Evolutionary conservation across 2,329 filamentous ascomycete species (phyloP).

Genomic region (Blumeria graminis): DNA sequence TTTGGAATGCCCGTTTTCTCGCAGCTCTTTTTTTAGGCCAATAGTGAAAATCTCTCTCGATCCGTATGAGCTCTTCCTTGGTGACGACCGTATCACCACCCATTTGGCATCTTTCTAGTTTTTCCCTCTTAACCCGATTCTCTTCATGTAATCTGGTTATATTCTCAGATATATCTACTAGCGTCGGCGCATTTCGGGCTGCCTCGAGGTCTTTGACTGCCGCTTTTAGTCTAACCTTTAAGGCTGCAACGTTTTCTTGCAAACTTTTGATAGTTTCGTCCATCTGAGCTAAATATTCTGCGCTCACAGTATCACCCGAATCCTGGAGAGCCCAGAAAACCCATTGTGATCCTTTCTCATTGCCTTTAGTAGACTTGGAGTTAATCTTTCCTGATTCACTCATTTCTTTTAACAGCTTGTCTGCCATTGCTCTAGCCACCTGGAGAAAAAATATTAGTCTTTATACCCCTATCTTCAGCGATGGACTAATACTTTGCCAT

Average conservation of each 20-base stretch:
- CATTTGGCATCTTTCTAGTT: constrained; percentile 20
- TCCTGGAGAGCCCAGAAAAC: constrained; percentile 18
- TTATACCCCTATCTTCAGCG: neutral
- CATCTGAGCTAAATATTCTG: constrained; percentile 24
- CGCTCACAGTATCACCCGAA: constrained; percentile 21
- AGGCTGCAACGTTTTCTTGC: constrained; percentile 18
- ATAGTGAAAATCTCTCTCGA: constrained; percentile 22
- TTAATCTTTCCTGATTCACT: constrained; percentile 34
- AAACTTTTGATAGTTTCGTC: constrained; percentile 24
- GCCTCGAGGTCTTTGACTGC: constrained; percentile 20
- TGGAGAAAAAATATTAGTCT: constrained; percentile 5
- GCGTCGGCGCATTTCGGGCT: constrained; percentile 22
- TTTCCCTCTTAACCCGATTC: constrained; percentile 18
- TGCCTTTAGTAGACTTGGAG: constrained; percentile 18
- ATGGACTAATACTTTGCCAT: constrained; percentile 24
- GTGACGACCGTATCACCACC: constrained; percentile 20
- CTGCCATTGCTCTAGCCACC: constrained; percentile 23
- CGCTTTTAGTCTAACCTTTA: constrained; percentile 25
- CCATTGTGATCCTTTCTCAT: constrained; percentile 14
- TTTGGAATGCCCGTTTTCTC: constrained; percentile 13
- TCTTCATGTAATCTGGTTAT: constrained; percentile 22
- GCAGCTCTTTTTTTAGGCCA: constrained; percentile 17
- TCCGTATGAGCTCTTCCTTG: constrained; percentile 21
- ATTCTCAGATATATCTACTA: constrained; percentile 22
- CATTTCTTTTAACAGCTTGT: constrained; percentile 37